These are phyloP conservation scores for Fusarium sp. DNA, from an alignment of 2,329 filamentous ascomycete genomes.

Conservation along the genomic window DNA sequence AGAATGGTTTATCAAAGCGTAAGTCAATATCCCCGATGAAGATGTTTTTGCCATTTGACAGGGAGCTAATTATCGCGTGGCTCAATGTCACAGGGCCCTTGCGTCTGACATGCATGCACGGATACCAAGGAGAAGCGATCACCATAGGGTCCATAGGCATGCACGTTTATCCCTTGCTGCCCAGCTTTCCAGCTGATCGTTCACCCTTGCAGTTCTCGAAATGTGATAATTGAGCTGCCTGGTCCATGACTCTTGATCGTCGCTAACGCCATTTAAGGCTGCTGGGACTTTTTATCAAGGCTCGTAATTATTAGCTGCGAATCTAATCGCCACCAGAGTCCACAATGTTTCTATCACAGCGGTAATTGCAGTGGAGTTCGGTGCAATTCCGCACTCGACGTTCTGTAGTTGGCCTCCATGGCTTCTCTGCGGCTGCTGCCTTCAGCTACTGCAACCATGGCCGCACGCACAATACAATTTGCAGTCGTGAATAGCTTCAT, in stretches of 20 bases:
- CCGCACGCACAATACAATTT: too few species aligned
- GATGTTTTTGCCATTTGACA: background rate
- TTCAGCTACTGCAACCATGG: too few species aligned
- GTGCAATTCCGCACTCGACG: too few species aligned
- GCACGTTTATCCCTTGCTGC: background rate
- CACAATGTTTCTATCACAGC: background rate
- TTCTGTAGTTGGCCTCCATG: too few species aligned
- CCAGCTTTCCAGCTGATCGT: background rate
- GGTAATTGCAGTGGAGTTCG: background rate
- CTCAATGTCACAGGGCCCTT: background rate
- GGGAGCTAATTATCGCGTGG: background rate
- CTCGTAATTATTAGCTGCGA: background rate
- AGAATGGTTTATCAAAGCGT: background rate
- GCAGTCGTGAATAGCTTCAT: background rate
- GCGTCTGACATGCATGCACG: background rate
- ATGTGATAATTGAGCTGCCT: background rate
- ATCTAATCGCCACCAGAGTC: background rate
- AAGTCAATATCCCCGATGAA: background rate
- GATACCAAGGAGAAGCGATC: background rate
- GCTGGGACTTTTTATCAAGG: background rate
- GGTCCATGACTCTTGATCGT: background rate
- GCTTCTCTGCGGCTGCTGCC: too few species aligned
- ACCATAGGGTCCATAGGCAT: too few species aligned
- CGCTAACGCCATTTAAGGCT: background rate
- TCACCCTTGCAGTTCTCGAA: background rate